Evolutionary conservation across 106 monocot genomes (phyloP), one percentile per base, ranked within the genome.

Genomic region (Amphibolis antarctica): DNA sequence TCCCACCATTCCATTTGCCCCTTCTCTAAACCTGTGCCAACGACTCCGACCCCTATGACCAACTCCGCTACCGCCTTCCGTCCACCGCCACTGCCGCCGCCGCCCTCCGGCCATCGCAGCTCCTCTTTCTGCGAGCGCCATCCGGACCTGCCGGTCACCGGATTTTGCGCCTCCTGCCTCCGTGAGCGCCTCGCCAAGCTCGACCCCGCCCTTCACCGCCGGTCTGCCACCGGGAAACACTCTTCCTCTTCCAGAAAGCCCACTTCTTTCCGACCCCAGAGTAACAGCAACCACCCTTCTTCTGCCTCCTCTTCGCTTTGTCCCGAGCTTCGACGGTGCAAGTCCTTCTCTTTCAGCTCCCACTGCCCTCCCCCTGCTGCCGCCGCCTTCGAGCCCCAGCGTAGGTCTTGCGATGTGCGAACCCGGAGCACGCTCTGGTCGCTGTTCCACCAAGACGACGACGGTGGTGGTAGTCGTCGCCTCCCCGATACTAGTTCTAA

Each of bases 101-200:
- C 31, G 21, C 55, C 25, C 19, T 53, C 9, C 72, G 6, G 44
- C 65, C 54, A 30, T 46, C 57, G n/a, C 55, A 13, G 29, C 27
- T 15, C 59, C 28, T 18, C 66, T 13, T 23, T 43, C 44, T 75
- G 75, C 67, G 42, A 60, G 26, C 67, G 67, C 26, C 75, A 75
- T 49, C 75, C 75, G 18, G 59, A 60, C 44, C 28, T 54, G 51
- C 68, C 45, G 23, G 53, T 75, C 43, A 75, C 75, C 5, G 75
- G 75, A 42, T 75, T 75, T 60, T 75, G 75, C 62, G 60, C 68
- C 44, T 61, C 75, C 7, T 75, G 75, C 53, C 75, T 75, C 62
- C 67, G 75, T 14, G 75, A 75, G 51, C 75, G 75, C 12, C 75
- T 75, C 42, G 67, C 67, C 14, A 60, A 60, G 10, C 68, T 75